Percentiles rank a stretch among this genome's conserved stretches.
Evolutionary conservation across 495 filamentous ascomycete species (phyloP).

Genomic region (Aspergillus coremiiformis): DNA sequence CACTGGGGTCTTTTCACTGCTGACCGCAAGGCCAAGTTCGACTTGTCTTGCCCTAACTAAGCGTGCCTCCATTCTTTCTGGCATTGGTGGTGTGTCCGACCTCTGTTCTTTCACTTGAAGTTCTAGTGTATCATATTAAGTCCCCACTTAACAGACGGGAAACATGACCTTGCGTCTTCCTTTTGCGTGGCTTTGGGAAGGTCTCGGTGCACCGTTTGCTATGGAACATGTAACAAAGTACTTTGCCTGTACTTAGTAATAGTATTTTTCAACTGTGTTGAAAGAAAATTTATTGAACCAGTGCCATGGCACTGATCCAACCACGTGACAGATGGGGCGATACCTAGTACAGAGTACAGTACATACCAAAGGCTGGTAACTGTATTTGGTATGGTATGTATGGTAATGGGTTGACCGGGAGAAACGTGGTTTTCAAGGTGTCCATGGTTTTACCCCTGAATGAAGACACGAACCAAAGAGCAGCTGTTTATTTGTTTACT

Average conservation of each 20-base stretch:
- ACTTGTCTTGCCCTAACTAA: constrained; percentile 44
- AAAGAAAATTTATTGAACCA: too few relatives aligned
- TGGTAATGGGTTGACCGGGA: constrained; percentile 3
- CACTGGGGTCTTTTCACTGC: constrained; percentile 70
- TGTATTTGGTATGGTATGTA: background rate
- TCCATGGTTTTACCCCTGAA: constrained; percentile 25
- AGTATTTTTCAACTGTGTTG: too few relatives aligned
- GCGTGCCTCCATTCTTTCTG: background rate
- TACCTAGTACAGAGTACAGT: too few relatives aligned
- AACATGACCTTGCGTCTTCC: background rate
- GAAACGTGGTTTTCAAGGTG: constrained; percentile 30
- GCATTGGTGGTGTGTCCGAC: background rate
- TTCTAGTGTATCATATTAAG: constrained; percentile 13
- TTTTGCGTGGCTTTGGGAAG: too few relatives aligned
- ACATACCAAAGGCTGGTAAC: background rate
- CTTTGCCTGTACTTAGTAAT: too few relatives aligned
- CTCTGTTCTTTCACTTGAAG: background rate
- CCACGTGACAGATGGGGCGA: too few relatives aligned
- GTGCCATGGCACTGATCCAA: too few relatives aligned
- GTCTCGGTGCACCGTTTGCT: background rate
- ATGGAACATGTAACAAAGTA: background rate
- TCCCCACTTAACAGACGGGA: constrained; percentile 1
- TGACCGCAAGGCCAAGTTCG: constrained; percentile 57
- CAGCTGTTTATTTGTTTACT: constrained; percentile 19
- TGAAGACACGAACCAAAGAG: constrained; percentile 16